Evolutionary conservation across 495 filamentous ascomycete genomes (phyloP), one percentile per base, ranked within the genome.

Genomic region (Xylaria palmicola): DNA sequence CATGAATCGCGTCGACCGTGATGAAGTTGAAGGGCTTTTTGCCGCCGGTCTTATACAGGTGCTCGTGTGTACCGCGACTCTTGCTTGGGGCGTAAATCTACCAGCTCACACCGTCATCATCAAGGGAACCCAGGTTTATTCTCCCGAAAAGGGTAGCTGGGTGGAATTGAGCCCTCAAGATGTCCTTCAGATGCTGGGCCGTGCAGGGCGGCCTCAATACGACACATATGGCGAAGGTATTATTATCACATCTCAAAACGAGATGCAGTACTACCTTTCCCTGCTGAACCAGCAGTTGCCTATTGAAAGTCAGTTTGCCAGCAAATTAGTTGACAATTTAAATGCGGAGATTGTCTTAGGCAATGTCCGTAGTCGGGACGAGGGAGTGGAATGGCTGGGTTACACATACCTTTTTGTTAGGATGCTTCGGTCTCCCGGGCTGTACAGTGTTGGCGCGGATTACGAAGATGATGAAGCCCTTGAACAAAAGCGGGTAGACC

Each of bases 321-420:
- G 91, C 75, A 93, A 91, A 68, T 78, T 99, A 9, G 92, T 92
- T 0, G 94, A 99, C 79, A 99, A 97, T 65, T 81, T 99, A 69
- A 99, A 99, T 66, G 94, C 94, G 7, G 94, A 99, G 69, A 85
- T 98, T 72, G 94, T 99, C 10, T 83, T 99, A 17, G 94, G 95
- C 36, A 98, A 94, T 68, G 84, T 99, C n/a, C 84, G 94, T 24
- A 95, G 78, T 61, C 85, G 95, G 41, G 93, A 98, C 67, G 94
- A 99, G 67, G 94, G 89, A 54, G 95, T 98, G 36, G 92, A 99
- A 61, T 99, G 94, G 94, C 85, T 99, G 24, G 95, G 94, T 7
- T 99, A 99, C 72, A 97, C 94, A 0, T 99, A 99, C 74, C 85
- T 99, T 30, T 99, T 95, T 65, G 92, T 99, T 51, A 90, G 94